These are phyloP conservation scores for Smittium culicis DNA, from an alignment of 371 early-diverging fungal species.

Conservation along the genomic window DNA sequence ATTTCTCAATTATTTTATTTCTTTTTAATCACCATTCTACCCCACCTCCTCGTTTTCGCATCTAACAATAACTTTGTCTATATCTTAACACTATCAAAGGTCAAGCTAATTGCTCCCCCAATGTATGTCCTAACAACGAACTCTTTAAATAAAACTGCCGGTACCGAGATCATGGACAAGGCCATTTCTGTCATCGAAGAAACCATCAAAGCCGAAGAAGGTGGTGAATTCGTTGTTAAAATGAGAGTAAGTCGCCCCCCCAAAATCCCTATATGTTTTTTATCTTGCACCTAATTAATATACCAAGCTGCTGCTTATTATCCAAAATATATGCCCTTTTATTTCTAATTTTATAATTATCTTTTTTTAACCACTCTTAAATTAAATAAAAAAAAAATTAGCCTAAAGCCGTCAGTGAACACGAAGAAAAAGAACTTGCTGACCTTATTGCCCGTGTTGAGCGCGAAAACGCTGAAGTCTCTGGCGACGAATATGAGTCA, in stretches of 20 bases:
- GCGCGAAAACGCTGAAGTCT: constrained; percentile 87
- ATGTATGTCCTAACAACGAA: constrained; percentile 86
- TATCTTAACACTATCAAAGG: not conserved
- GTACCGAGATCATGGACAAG: constrained; percentile 77
- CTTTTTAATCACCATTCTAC: not conserved
- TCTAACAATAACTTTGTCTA: no score
- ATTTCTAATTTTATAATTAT: no score
- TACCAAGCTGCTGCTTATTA: no score
- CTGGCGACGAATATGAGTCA: constrained; percentile 77
- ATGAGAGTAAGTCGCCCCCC: constrained; percentile 54
- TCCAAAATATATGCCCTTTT: no score
- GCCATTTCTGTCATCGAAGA: constrained; percentile 74
- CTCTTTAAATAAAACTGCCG: constrained; percentile 71
- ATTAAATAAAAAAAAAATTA: no score
- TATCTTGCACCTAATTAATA: not conserved
- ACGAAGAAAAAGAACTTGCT: constrained; percentile 89
- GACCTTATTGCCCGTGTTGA: constrained; percentile 83
- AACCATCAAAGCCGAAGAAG: constrained; percentile 46
- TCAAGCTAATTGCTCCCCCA: constrained; percentile 81
- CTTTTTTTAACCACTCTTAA: no score
- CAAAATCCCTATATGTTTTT: no score
- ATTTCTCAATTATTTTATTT: not conserved
- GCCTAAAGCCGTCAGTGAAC: constrained; percentile 76
- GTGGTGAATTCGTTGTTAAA: constrained; percentile 70
- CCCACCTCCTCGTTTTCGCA: no score